Evolutionary conservation across 1,284 basidiomycete species (phyloP).

Genomic region (Fomitopsis schrenkii): DNA sequence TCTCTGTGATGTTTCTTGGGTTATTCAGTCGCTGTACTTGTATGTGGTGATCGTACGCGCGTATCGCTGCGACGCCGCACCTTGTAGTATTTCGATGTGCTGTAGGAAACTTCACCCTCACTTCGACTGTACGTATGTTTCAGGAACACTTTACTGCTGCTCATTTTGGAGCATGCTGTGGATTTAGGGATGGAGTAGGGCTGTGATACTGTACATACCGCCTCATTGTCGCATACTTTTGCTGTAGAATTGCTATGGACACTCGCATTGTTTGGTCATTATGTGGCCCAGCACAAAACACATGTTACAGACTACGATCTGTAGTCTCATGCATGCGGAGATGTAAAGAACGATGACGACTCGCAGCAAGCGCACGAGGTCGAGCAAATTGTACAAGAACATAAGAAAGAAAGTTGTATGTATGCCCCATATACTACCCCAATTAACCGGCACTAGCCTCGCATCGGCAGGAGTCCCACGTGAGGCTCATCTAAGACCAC

Average conservation of each 20-base stretch:
- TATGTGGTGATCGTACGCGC: not conserved
- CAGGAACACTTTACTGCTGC: not conserved
- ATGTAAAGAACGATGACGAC: no score
- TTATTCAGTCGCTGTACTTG: not conserved
- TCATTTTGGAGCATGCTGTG: not conserved
- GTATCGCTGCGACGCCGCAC: not conserved
- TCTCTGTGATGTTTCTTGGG: not conserved
- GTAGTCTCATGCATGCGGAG: no score
- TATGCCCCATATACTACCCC: constrained; percentile 75
- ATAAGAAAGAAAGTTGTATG: constrained; percentile 28
- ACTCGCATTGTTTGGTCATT: not conserved
- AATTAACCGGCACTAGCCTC: constrained; percentile 56
- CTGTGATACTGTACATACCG: not conserved
- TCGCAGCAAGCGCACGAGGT: not conserved
- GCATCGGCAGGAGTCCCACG: constrained; percentile 71
- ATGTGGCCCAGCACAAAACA: no score
- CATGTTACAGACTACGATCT: not conserved
- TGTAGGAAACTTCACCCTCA: not conserved
- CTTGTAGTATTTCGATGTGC: not conserved
- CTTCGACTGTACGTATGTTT: not conserved
- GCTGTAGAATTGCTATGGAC: not conserved
- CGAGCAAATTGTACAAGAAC: not conserved
- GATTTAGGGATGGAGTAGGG: not conserved
- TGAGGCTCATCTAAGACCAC: constrained; percentile 45
- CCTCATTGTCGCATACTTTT: not conserved